Conservation (phyloP, 2,329 filamentous ascomycete genomes). For the Zarea fungicola region DNA sequence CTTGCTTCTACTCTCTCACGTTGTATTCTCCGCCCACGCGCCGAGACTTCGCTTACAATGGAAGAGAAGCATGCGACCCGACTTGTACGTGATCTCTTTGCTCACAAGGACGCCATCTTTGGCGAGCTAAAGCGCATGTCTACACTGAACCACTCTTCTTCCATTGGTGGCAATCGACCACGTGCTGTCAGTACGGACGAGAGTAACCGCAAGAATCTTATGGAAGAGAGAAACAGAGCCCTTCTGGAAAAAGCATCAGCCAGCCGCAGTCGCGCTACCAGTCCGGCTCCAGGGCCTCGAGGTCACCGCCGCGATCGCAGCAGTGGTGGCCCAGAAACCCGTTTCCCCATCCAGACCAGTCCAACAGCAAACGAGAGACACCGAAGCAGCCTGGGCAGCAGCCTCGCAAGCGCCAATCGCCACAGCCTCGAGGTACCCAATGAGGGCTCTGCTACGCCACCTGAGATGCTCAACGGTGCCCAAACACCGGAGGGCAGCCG, state of each 20-base stretch:
- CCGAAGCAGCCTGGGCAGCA: constrained; percentile 46
- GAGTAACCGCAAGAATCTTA: constrained; percentile 86
- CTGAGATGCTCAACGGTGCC: constrained; percentile 39
- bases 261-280: constrained; percentile 66
- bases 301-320: constrained; percentile 77
- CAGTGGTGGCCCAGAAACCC: constrained; percentile 64
- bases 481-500: constrained; percentile 21
- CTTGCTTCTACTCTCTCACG: constrained; percentile 73
- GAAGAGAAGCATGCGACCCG: constrained; percentile 92
- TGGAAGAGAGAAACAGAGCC: constrained; percentile 87
- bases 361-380: constrained; percentile 51
- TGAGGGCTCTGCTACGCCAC: constrained; percentile 41
- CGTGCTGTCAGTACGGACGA: constrained; percentile 93
- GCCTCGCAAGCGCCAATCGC: constrained; percentile 48
- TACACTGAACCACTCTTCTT: constrained; percentile 59
- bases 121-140: constrained; percentile 90
- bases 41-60: constrained; percentile 86
- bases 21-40: constrained; percentile 81
- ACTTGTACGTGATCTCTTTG: constrained; percentile 84
- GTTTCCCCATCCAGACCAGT: constrained; percentile 76
- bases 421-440: constrained; percentile 79
- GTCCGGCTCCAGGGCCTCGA: constrained; percentile 56
- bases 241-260: constrained; percentile 63
- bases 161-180: constrained; percentile 55
- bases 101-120: constrained; percentile 93